Evolutionary conservation across 78 protist genomes (phyloP), one percentile per base, ranked within the genome.

Genomic region (Guillardia theta): DNA sequence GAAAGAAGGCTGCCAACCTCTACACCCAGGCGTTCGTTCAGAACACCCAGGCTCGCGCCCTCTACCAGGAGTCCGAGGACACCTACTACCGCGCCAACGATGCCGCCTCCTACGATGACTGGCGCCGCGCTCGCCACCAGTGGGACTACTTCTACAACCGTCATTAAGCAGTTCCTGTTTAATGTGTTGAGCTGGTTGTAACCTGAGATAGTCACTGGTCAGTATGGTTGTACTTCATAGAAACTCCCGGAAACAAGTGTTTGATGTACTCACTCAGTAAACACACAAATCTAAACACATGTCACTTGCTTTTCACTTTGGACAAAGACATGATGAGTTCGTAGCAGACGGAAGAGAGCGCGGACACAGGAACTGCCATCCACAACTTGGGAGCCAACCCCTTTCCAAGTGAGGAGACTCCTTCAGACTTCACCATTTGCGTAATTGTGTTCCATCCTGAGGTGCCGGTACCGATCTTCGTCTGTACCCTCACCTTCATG

Each of bases 71-170:
- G 93, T 88, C 93, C 12, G 93, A 88, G 93, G 93, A 88, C 93
- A 88, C 93, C 93, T 88, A 88, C 93, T 88, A 88, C 93, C 93
- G 62, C 12, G 93, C 93, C 93, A 88, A 88, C 93, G 93, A 88
- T 41, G 93, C 93, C 93, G 93, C 93, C 41, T 88, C 93, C 93
- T 88, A 88, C 64, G 93, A 88, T 27, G 93, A 88, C 22, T 88
- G 93, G 93, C 76, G 54, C 93, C 93, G 93, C 37, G 93, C 93
- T 64, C 93, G 93, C 93, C 93, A 88, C 93, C 93, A 88, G 93
- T 88, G 93, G 93, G 93, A 88, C 24, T 88, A 88, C 93, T 88
- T 88, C 93, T 88, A 88, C 93, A 88, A 88, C 64, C 48, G 93
- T 15, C 93, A 48, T 33, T 88, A 88, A 88, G 70, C 70, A 8